These are phyloP conservation scores for Aspergillus homomorphus DNA, from an alignment of 495 filamentous ascomycete species.

Conservation along the genomic window DNA sequence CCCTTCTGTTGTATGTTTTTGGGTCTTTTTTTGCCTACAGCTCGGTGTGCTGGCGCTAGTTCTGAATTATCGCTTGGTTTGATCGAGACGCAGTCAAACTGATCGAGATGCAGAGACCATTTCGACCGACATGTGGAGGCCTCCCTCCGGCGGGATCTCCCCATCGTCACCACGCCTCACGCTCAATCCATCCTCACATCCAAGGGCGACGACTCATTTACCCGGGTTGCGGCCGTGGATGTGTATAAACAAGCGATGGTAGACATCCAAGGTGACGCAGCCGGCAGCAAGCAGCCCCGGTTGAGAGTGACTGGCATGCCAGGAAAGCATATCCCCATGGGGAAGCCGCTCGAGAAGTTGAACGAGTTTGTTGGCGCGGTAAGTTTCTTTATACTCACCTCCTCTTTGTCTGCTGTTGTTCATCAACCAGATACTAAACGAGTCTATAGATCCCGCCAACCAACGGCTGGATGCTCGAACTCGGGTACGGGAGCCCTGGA, in stretches of 20 bases:
- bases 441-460: conserved; percentile 56
- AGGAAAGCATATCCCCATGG: conserved; percentile 65
- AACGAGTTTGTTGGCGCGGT: conserved; percentile 63
- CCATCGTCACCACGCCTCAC: conserved; percentile 65
- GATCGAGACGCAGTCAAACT: background rate
- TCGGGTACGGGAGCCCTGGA: conserved; percentile 41
- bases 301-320: conserved; percentile 66
- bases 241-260: conserved; percentile 54
- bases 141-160: conserved; percentile 52
- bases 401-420: background rate
- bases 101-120: conserved; percentile 44
- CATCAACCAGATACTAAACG: background rate
- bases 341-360: conserved; percentile 34
- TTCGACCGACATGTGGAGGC: conserved; percentile 63
- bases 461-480: conserved; percentile 70
- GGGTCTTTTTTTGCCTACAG: background rate
- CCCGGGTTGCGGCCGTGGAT: conserved; percentile 50
- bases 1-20: conserved; percentile 5
- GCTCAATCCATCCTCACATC: conserved; percentile 51
- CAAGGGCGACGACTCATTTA: conserved; percentile 50
- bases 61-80: background rate
- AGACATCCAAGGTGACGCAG: conserved; percentile 30
- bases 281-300: conserved; percentile 17
- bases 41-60: background rate
- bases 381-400: conserved; percentile 12